Evolutionary conservation across 2,329 filamentous ascomycete genomes (phyloP), one percentile per base, ranked within the genome.

Genomic region (Phoma herbarum): DNA sequence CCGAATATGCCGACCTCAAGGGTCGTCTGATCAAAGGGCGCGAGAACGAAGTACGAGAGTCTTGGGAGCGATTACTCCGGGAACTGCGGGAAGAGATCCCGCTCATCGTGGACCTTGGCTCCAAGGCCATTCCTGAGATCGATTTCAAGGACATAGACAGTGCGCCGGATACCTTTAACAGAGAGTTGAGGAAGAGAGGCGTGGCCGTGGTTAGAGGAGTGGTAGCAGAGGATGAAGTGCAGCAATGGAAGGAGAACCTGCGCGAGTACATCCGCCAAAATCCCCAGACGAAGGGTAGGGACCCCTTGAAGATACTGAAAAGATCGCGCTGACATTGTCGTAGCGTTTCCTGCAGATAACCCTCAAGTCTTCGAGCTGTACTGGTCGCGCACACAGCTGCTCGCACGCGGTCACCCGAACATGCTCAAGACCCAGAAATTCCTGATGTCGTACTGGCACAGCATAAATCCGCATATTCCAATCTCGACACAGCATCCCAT

Each of bases 141-240:
- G 68, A 81, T 51, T 83, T 80, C 71, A 76, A 77, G 28, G 79
- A 83, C 43, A 72, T 83, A 16, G 75, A 74, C 3, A 75, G 79
- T 52, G 81, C 83, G 50, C 82, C 84, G 2, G 78, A 82, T 23
- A 78, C 82, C 1, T 90, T 90, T 71, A 81, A 79, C 51, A 78
- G 79, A 46, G 84, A 85, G 67, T 79, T 88, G 50, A 82, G 82
- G 66, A 86, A 87, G 67, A 84, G 88, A 31, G 81, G 81, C 18
- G 81, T 83, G 1, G 80, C 81, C 3, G 77, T 83, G 8, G 75
- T 83, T 35, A 74, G 80, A 41, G 77, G 79, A 29, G 81, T 83
- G 1, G 67, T 83, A 0, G 69, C 77, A 1, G 72, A 81, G 60
- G 61, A 77, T 18, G 78, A 83, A 62, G 80, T 76, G 4, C 67